These are phyloP conservation scores for Hypoxylon sp. DNA, from an alignment of 2,329 filamentous ascomycete species.

Conservation along the genomic window DNA sequence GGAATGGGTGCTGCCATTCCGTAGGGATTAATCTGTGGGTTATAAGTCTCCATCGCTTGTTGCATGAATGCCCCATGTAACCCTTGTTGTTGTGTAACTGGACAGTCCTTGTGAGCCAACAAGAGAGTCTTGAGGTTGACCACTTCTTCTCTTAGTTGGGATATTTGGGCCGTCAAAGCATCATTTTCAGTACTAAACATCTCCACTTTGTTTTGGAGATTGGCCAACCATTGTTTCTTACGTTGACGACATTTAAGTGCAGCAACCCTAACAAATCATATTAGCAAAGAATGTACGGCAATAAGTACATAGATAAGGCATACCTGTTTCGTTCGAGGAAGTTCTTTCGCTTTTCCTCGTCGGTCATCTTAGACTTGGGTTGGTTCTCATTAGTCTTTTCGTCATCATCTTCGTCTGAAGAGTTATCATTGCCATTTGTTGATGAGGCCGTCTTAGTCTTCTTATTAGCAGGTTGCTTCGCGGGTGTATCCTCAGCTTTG, in stretches of 20 bases:
- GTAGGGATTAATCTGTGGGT: constrained; percentile 72
- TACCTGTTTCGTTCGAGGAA: constrained; percentile 97
- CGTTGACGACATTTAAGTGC: constrained; percentile 96
- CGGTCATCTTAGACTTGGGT: constrained; percentile 87
- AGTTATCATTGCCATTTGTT: constrained; percentile 60
- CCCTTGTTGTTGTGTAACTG: constrained; percentile 89
- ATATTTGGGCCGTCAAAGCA: constrained; percentile 84
- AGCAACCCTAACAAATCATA: constrained; percentile 77
- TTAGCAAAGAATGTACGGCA: constrained; percentile 43
- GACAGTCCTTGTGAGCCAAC: constrained; percentile 95
- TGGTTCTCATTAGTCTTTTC: constrained; percentile 69
- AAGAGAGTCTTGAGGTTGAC: constrained; percentile 94
- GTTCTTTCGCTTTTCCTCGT: constrained; percentile 98
- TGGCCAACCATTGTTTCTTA: constrained; percentile 99
- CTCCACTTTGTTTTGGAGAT: constrained; percentile 94
- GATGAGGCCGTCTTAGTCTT: constrained; percentile 72
- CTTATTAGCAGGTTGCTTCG: constrained; percentile 77
- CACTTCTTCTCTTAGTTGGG: constrained; percentile 89
- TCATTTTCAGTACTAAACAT: constrained; percentile 94
- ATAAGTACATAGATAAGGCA: constrained; percentile 48
- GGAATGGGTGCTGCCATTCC: constrained; percentile 69
- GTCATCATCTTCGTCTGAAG: constrained; percentile 69
- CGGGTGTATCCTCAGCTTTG: constrained; percentile 78
- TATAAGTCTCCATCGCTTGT: constrained; percentile 69
- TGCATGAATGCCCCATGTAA: constrained; percentile 72